A percentile compares a stretch with the other conserved stretches of the same genome.
These are phyloP conservation scores for Botrytis deweyae DNA, from an alignment of 2,329 filamentous ascomycete genomes.

Conservation along the genomic window DNA sequence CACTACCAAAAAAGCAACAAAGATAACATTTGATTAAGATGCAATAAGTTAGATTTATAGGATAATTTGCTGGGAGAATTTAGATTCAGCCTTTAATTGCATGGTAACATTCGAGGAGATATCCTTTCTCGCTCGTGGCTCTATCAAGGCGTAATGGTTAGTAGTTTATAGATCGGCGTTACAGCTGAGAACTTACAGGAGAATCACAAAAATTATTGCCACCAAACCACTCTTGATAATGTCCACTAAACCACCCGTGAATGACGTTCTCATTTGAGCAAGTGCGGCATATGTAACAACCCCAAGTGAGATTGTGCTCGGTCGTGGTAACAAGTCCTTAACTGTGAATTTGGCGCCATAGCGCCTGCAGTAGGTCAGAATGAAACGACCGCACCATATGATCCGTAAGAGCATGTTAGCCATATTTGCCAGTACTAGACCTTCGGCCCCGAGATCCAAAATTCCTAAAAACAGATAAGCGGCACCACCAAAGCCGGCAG, in stretches of 20 bases:
- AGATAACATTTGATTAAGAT: slow-evolving; percentile 81
- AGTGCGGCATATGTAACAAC: slow-evolving; percentile 47
- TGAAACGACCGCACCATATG: slow-evolving; percentile 74
- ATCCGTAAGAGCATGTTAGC: slow-evolving; percentile 90
- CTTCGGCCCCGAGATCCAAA: slow-evolving; percentile 68
- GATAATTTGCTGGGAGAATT: slow-evolving; percentile 14
- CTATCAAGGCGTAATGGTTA: slow-evolving; percentile 41
- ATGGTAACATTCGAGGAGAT: slow-evolving; percentile 52
- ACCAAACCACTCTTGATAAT: slow-evolving; percentile 49
- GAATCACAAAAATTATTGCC: slow-evolving; percentile 52
- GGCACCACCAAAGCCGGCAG: slow-evolving; percentile 68
- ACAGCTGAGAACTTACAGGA: slow-evolving; percentile 54
- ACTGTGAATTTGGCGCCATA: slow-evolving; percentile 47
- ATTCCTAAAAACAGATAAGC: slow-evolving; percentile 75
- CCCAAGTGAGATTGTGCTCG: slow-evolving; percentile 46
- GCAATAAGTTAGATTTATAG: slow-evolving; percentile 8
- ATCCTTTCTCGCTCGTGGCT: slow-evolving; percentile 53
- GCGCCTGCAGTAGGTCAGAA: slow-evolving; percentile 59
- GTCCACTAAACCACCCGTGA: slow-evolving; percentile 37
- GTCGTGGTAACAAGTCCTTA: slow-evolving; percentile 46
- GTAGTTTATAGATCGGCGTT: slow-evolving; percentile 10
- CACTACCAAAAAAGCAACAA: slow-evolving; percentile 79
- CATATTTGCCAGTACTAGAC: slow-evolving; percentile 81
- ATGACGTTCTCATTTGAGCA: slow-evolving; percentile 34
- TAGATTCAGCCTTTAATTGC: slow-evolving; percentile 42